These are phyloP conservation scores for Suillus brevipes DNA, from an alignment of 768 basidiomycete species.

Conservation along the genomic window DNA sequence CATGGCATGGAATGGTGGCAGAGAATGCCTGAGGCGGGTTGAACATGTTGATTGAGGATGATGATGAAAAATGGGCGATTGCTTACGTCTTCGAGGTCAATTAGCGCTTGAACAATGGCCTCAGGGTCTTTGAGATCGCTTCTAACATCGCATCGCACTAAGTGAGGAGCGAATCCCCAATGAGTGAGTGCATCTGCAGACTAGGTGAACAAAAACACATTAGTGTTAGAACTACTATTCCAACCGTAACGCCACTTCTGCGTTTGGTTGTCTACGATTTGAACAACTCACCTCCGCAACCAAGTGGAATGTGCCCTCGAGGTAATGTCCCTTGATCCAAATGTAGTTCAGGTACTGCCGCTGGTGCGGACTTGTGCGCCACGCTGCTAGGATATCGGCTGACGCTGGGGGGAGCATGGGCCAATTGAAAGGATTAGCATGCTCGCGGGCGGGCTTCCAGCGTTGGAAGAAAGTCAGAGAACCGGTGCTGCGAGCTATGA, in stretches of 20 bases:
- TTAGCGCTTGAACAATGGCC: conserved; percentile 18
- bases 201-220: conserved; percentile 11
- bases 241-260: background rate
- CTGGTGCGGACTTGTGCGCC: conserved; percentile 25
- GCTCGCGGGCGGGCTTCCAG: conserved; percentile 33
- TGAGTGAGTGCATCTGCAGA: conserved; percentile 28
- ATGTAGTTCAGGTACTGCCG: conserved; percentile 31
- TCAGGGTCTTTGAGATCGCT: conserved; percentile 29
- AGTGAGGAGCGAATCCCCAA: conserved; percentile 25
- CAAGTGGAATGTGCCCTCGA: conserved; percentile 14
- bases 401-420: conserved; percentile 30
- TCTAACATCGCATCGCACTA: conserved; percentile 23
- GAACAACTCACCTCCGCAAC: background rate
- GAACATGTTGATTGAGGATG: background rate
- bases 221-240: background rate
- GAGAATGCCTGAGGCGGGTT: conserved; percentile 25
- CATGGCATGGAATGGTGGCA: conserved; percentile 22
- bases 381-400: conserved; percentile 28
- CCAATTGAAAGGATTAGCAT: conserved; percentile 35
- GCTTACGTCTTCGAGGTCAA: conserved; percentile 29
- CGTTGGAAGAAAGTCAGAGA: conserved; percentile 30
- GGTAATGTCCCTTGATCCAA: conserved; percentile 30
- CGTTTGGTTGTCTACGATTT: background rate
- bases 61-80: background rate
- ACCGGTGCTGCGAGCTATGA: conserved; percentile 18